Evolutionary conservation across 805 yeast genomes (phyloP).

Genomic region (Saturnispora sanitii): DNA sequence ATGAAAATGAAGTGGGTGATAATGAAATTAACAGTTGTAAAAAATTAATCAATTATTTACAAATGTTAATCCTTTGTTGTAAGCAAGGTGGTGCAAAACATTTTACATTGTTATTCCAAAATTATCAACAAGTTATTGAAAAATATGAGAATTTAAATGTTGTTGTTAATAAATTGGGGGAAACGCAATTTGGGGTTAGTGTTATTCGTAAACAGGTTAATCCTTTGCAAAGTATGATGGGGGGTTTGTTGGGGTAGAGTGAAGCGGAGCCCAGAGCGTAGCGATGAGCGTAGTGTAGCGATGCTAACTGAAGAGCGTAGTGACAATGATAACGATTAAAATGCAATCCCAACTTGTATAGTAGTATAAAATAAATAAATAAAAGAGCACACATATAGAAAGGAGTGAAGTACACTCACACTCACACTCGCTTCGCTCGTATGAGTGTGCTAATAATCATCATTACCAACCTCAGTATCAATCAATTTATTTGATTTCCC

Average conservation of each 20-base stretch:
- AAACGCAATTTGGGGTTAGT: slow-evolving; percentile 22
- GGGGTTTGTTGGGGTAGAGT: slow-evolving; percentile 45
- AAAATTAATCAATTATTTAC: slow-evolving; percentile 57
- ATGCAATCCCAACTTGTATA: too few relatives aligned
- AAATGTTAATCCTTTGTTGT: slow-evolving; percentile 52
- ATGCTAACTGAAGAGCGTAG: too few relatives aligned
- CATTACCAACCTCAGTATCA: slow-evolving; percentile 23
- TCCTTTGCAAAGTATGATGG: slow-evolving; percentile 67
- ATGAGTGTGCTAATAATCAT: slow-evolving; percentile 18
- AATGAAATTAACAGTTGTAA: slow-evolving; percentile 24
- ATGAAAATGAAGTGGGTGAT: slow-evolving; percentile 6
- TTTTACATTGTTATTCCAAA: slow-evolving; percentile 36
- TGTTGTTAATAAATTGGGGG: slow-evolving; percentile 25
- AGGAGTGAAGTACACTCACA: too few relatives aligned
- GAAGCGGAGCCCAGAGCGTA: too few relatives aligned
- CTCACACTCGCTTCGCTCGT: not conserved
- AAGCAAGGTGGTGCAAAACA: slow-evolving; percentile 37
- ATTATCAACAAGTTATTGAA: slow-evolving; percentile 22
- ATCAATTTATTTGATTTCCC: slow-evolving; percentile 20
- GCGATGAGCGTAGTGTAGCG: too few relatives aligned
- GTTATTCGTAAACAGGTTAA: slow-evolving; percentile 42
- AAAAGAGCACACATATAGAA: not conserved
- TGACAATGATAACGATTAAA: too few relatives aligned
- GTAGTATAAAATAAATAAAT: not conserved
- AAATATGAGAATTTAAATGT: slow-evolving; percentile 15